phyloP scores from a whole-genome alignment of 495 filamentous ascomycete species.

The Neurospora sp. region DNA sequence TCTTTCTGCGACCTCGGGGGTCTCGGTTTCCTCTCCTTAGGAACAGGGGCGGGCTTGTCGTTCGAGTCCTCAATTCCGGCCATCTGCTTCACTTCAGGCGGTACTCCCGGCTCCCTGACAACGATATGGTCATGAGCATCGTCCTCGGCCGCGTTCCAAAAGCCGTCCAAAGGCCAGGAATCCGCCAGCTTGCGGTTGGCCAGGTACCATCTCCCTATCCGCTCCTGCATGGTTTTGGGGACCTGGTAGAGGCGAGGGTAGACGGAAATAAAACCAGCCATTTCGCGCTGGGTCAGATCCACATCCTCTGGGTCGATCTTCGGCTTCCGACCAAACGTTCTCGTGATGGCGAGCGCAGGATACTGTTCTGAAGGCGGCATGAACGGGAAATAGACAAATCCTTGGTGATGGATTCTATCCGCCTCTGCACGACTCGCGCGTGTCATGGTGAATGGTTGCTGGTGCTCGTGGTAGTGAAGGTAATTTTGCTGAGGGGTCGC shows the following conservation, averaged over 20 bases:
- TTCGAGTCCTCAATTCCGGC: background rate
- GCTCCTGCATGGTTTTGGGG: background rate
- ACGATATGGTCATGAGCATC: background rate
- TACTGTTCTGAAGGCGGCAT: background rate
- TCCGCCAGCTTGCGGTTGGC: background rate
- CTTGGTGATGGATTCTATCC: background rate
- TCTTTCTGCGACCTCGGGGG: background rate
- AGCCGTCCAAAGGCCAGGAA: background rate
- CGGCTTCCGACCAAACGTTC: background rate
- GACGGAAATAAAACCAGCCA: slow-evolving; percentile 1
- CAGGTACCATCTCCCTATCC: slow-evolving; percentile 2
- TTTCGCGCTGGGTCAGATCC: background rate
- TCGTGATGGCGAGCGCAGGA: background rate
- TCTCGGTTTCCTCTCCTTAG: background rate
- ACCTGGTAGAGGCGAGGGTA: slow-evolving; percentile 10
- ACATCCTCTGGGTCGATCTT: background rate
- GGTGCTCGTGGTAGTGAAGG: background rate
- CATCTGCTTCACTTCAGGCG: background rate
- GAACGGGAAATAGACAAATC: background rate
- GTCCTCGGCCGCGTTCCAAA: background rate
- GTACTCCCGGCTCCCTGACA: background rate
- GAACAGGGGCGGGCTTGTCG: background rate
- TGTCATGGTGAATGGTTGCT: background rate
- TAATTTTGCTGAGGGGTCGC: background rate
- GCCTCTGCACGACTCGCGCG: background rate